These are phyloP conservation scores for Parmales sp. DNA, from an alignment of 108 stramenopile species.

Conservation along the genomic window DNA sequence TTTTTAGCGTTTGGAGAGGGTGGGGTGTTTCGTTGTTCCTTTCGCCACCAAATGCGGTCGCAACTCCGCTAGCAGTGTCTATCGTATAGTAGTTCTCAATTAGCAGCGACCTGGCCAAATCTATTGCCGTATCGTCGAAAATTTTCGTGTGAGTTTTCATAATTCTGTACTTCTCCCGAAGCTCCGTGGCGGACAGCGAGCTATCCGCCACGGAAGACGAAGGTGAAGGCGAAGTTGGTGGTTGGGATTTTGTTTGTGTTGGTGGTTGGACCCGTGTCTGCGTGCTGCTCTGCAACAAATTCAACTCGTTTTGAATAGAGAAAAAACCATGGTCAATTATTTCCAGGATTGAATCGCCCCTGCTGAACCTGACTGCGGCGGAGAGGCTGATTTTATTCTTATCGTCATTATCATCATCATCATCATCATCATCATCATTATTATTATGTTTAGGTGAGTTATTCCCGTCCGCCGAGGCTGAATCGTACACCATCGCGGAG, in stretches of 20 bases:
- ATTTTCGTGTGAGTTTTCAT: background rate
- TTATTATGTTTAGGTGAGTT: too few species aligned
- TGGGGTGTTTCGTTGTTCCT: background rate
- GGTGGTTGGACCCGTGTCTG: background rate
- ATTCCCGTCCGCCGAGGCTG: too few species aligned
- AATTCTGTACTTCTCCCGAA: background rate
- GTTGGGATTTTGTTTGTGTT: background rate
- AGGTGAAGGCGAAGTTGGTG: too few species aligned
- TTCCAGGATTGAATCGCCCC: too few species aligned
- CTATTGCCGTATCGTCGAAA: constrained; percentile 16
- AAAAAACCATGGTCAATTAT: background rate
- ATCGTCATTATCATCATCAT: too few species aligned
- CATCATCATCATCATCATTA: too few species aligned
- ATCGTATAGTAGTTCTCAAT: constrained; percentile 40
- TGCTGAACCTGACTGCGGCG: too few species aligned
- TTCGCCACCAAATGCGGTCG: background rate
- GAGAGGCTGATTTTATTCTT: too few species aligned
- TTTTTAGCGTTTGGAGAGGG: background rate
- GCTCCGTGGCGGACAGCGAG: background rate
- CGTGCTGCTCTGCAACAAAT: background rate
- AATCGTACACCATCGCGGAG: too few species aligned
- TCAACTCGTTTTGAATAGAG: background rate
- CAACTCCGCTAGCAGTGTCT: constrained; percentile 13
- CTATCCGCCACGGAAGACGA: background rate
- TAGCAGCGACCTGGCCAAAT: constrained; percentile 28